Percentiles rank a stretch among this genome's conserved stretches.
These are phyloP conservation scores for Choiromyces venosus DNA, from an alignment of 495 filamentous ascomycete genomes.

Conservation along the genomic window DNA sequence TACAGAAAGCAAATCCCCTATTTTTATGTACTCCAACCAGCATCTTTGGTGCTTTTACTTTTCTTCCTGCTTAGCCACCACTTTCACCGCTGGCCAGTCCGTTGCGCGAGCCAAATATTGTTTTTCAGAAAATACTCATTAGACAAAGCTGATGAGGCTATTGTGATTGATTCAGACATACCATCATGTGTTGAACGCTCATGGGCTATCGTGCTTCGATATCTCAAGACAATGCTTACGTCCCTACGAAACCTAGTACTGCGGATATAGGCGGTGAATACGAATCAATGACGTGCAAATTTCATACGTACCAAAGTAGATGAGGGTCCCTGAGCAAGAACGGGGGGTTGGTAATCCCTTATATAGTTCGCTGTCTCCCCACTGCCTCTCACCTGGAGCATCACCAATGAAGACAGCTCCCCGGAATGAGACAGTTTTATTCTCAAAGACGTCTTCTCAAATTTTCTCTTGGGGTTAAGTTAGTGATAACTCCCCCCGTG, in stretches of 20 bases:
- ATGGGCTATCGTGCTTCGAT: background rate
- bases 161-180: background rate
- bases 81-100: background rate
- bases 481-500: no score
- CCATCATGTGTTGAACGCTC: background rate
- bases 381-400: no score
- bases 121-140: background rate
- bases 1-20: background rate
- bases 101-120: background rate
- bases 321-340: no score
- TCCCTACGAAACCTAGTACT: no score
- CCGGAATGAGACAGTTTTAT: no score
- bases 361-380: no score
- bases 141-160: background rate
- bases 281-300: background rate
- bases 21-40: background rate
- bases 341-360: no score
- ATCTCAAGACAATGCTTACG: background rate
- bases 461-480: no score
- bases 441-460: no score
- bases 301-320: no score
- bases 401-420: no score
- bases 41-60: background rate
- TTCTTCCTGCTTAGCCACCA: background rate
- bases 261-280: background rate